phyloP scores from a whole-genome alignment of 371 early-diverging fungal genomes.

The Mucor piriformis region DNA sequence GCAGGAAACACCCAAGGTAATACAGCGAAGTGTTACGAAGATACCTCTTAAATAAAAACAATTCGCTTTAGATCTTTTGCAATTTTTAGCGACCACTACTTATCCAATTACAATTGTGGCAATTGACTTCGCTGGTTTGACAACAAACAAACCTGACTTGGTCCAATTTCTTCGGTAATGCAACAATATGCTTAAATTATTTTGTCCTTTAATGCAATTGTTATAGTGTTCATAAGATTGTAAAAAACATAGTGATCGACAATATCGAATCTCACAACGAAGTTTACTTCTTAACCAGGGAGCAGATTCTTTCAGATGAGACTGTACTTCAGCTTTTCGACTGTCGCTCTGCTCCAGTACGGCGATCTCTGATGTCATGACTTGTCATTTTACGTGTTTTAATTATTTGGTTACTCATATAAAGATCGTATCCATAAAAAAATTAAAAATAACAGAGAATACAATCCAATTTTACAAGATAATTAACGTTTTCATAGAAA shows the following conservation, averaged over 20 bases:
- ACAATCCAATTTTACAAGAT: too few relatives aligned
- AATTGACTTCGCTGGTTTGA: conserved; percentile 11
- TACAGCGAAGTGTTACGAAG: conserved; percentile 13
- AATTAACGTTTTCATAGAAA: neutral
- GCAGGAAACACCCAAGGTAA: conserved; percentile 15
- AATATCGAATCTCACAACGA: conserved; percentile 5
- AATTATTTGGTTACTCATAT: conserved; percentile 3
- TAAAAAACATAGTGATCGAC: conserved; percentile 10
- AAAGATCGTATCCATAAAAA: conserved; percentile 8
- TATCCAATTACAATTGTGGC: conserved; percentile 14
- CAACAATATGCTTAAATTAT: conserved; percentile 9
- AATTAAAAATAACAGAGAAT: conserved; percentile 6
- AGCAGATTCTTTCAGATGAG: conserved; percentile 5
- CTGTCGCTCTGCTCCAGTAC: conserved; percentile 8
- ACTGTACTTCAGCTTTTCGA: conserved; percentile 7
- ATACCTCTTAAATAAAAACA: conserved; percentile 15
- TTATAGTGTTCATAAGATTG: conserved; percentile 8
- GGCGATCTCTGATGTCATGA: conserved; percentile 7
- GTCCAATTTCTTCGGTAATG: conserved; percentile 11
- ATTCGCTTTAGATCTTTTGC: neutral
- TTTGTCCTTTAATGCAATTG: conserved; percentile 7
- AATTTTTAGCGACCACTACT: neutral
- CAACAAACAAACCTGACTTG: conserved; percentile 7
- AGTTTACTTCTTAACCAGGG: conserved; percentile 6
- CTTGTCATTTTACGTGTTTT: conserved; percentile 11